Percentiles rank a stretch among this genome's conserved stretches.
Evolutionary conservation across 1,139 yeast genomes (phyloP).

Genomic region (Lodderomyces parapsilosis): DNA sequence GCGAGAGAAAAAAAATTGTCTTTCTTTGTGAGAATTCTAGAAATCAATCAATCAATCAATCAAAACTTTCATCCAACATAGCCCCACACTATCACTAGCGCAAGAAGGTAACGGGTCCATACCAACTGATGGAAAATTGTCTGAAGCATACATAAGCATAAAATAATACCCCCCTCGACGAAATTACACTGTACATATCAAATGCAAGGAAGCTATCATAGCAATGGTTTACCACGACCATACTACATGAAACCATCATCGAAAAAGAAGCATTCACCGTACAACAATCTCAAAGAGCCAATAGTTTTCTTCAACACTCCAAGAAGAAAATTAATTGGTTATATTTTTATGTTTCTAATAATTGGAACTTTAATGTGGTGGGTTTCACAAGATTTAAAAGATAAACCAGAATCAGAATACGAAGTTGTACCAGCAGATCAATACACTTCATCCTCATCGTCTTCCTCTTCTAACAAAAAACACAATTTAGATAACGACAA

Average conservation of each 20-base stretch:
- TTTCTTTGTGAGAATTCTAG: not conserved
- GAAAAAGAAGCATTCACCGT: constrained; percentile 36
- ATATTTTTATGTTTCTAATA: constrained; percentile 33
- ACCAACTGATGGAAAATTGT: too few species aligned
- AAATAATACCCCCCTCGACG: too few species aligned
- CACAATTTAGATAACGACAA: constrained; percentile 3
- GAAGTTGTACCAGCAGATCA: constrained; percentile 25
- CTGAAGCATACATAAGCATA: too few species aligned
- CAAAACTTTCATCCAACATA: too few species aligned
- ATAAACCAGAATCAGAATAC: constrained; percentile 26
- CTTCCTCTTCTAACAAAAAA: not conserved
- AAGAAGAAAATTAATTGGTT: constrained; percentile 40
- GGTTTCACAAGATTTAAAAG: constrained; percentile 38
- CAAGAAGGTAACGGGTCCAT: too few species aligned
- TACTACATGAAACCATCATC: constrained; percentile 46
- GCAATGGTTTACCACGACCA: constrained; percentile 47
- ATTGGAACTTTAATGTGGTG: constrained; percentile 38
- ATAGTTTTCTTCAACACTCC: constrained; percentile 35
- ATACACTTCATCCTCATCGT: constrained; percentile 1
- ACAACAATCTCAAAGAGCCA: constrained; percentile 30
- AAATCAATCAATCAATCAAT: too few species aligned
- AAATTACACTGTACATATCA: too few species aligned
- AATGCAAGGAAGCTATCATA: constrained; percentile 49
- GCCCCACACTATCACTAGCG: too few species aligned
- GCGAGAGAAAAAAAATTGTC: not conserved